phyloP scores from a whole-genome alignment of 2,329 filamentous ascomycete genomes.

The Aotearoamyces nothofagi region DNA sequence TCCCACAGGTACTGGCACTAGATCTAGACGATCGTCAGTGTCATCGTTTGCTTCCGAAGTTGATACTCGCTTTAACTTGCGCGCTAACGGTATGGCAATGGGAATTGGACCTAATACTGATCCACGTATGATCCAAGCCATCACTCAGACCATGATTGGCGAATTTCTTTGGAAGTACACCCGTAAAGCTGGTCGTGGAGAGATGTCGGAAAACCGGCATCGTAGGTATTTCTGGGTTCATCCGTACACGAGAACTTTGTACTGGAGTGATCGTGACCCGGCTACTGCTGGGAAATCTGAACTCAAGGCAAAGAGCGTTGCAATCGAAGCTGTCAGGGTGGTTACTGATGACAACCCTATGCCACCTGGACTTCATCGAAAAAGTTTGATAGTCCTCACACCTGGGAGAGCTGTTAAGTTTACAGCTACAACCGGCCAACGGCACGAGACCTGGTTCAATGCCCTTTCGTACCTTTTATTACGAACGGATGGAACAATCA shows the following conservation, averaged over 20 bases:
- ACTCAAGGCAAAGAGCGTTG: slow-evolving; percentile 71
- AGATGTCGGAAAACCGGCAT: slow-evolving; percentile 80
- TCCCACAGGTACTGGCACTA: slow-evolving; percentile 24
- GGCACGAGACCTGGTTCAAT: slow-evolving; percentile 98
- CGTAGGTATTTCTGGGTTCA: slow-evolving; percentile 98
- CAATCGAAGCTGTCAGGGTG: slow-evolving; percentile 84
- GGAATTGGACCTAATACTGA: slow-evolving; percentile 65
- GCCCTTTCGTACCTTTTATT: slow-evolving; percentile 85
- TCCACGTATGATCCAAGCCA: slow-evolving; percentile 96
- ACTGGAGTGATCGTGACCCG: slow-evolving; percentile 91
- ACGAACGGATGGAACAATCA: slow-evolving; percentile 44
- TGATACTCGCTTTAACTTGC: slow-evolving; percentile 77
- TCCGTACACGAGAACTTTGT: slow-evolving; percentile 87
- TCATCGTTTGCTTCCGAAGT: slow-evolving; percentile 94
- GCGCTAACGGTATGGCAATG: slow-evolving; percentile 34
- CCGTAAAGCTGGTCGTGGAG: slow-evolving; percentile 76
- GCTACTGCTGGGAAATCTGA: slow-evolving; percentile 63
- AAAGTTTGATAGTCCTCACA: slow-evolving; percentile 82
- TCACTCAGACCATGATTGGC: slow-evolving; percentile 98
- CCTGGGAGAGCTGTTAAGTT: slow-evolving; percentile 85
- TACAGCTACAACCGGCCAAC: slow-evolving; percentile 81
- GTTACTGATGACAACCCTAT: slow-evolving; percentile 90
- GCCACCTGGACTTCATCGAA: slow-evolving; percentile 85
- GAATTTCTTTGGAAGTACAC: slow-evolving; percentile 99
- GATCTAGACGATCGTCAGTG: slow-evolving; percentile 64